Conservation (phyloP, 805 yeast genomes). For the Hanseniaspora jakobsenii region DNA sequence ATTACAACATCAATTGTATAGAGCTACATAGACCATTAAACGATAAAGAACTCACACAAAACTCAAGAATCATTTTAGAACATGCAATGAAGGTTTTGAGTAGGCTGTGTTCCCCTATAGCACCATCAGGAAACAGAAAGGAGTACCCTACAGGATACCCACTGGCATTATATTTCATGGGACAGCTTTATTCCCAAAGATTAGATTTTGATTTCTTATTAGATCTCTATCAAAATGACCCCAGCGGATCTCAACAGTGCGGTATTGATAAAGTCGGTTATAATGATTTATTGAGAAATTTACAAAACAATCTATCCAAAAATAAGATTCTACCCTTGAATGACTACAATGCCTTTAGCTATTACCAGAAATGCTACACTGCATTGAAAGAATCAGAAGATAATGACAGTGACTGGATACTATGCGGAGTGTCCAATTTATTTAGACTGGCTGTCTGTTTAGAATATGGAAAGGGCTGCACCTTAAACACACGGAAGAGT, state of each 20-base stretch:
- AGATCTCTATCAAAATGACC: constrained; percentile 13
- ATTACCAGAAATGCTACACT: constrained; percentile 39
- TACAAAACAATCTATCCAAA: constrained; percentile 18
- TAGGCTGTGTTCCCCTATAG: constrained; percentile 35
- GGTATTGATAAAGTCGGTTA: background rate
- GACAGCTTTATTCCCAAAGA: constrained; percentile 48
- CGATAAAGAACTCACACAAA: constrained; percentile 36
- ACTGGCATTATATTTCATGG: constrained; percentile 48
- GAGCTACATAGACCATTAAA: constrained; percentile 31
- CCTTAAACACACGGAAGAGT: constrained; percentile 37
- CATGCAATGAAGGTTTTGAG: constrained; percentile 51
- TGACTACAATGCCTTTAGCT: constrained; percentile 48
- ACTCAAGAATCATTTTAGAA: constrained; percentile 42
- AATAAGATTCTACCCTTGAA: constrained; percentile 41
- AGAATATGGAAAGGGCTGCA: constrained; percentile 50
- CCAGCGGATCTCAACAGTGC: constrained; percentile 12
- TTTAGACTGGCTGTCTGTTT: constrained; percentile 60
- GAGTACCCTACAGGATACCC: constrained; percentile 31
- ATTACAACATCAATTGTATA: constrained; percentile 39
- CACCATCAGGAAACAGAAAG: background rate
- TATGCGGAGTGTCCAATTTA: constrained; percentile 13
- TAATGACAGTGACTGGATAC: constrained; percentile 9
- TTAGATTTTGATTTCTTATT: constrained; percentile 30
- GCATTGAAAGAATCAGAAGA: constrained; percentile 28
- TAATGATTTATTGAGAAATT: constrained; percentile 4